Evolutionary conservation across 129 eudicot genomes (phyloP).

Genomic region (Lonicera japonica): DNA sequence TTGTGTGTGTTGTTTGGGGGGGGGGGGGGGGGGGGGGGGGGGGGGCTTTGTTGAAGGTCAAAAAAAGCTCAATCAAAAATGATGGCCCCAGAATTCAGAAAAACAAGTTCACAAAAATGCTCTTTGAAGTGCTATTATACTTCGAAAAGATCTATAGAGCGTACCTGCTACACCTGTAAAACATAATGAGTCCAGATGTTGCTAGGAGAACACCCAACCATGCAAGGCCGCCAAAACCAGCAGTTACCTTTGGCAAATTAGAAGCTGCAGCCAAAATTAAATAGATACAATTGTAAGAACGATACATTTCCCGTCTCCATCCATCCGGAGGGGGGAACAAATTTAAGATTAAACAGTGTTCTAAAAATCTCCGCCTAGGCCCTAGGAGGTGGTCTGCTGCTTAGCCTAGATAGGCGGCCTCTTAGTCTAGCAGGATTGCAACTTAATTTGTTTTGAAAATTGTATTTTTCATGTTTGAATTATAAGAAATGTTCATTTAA

Average conservation of each 20-base stretch:
- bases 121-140: neutral
- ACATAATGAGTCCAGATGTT: conserved; percentile 59
- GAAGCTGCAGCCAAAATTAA: conserved; percentile 38
- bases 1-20: too few species aligned
- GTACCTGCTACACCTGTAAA: conserved; percentile 92
- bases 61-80: too few species aligned
- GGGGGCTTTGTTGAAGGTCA: too few species aligned
- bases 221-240: conserved; percentile 68
- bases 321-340: neutral
- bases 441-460: too few species aligned
- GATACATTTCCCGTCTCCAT: conserved; percentile 7
- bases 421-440: too few species aligned
- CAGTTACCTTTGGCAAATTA: conserved; percentile 70
- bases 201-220: conserved; percentile 87
- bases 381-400: too few species aligned
- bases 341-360: neutral
- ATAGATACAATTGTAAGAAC: neutral
- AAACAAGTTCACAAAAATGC: neutral
- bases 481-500: too few species aligned
- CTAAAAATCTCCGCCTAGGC: too few species aligned
- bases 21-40: too few species aligned
- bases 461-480: too few species aligned
- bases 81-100: neutral
- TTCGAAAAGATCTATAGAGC: neutral
- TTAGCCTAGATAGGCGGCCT: too few species aligned